Evolutionary conservation across 208 protist genomes (phyloP), one percentile per base, ranked within the genome.

Genomic region (Acanthamoeba lugdunensis): DNA sequence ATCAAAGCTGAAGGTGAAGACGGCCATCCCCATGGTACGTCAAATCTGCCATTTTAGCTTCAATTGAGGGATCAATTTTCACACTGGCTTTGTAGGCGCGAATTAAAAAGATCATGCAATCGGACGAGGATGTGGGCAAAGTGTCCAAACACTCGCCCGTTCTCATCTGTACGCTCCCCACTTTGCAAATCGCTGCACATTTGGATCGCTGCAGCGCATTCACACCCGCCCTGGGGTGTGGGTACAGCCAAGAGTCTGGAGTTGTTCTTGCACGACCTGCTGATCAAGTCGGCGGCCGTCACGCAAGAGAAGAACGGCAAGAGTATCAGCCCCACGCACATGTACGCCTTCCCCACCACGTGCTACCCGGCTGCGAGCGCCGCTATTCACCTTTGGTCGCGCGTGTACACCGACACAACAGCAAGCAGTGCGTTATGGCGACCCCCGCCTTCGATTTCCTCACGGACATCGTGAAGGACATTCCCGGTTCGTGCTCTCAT

Each of bases 71-170:
- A 61, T 61, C 56, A 61, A 14, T 25, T 14, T 14, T 61, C 18
- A 23, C 56, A 18, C 18, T 25, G 21, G 56, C 56, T 11, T 61
- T 18, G 82, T 90, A 90, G 82, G 82, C 82, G 9, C 50, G 82
- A 90, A 90, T 90, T 18, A 90, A 90, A 37, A 90, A 90, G 54
- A 90, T 90, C 8, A 90, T 90, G 82, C 82, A 90, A 30, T 90
- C 82, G 2, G 82, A 90, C 50, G 82, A 90, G 33, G 82, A 90
- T 28, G 82, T 90, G 5, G 82, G 82, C 82, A 90, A 90, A 30
- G 82, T 90, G n/a, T 30, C 82, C 82, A 90, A 90, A 65, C 50
- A 61, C 33, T 90, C 82, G 4, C 82, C 82, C n/a, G 33, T 90
- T 16, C 82, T 90, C 58, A 69, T 90, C 13, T 90, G 82, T 90